phyloP scores from a whole-genome alignment of 805 yeast genomes.

The Lipomyces mesembrius region DNA sequence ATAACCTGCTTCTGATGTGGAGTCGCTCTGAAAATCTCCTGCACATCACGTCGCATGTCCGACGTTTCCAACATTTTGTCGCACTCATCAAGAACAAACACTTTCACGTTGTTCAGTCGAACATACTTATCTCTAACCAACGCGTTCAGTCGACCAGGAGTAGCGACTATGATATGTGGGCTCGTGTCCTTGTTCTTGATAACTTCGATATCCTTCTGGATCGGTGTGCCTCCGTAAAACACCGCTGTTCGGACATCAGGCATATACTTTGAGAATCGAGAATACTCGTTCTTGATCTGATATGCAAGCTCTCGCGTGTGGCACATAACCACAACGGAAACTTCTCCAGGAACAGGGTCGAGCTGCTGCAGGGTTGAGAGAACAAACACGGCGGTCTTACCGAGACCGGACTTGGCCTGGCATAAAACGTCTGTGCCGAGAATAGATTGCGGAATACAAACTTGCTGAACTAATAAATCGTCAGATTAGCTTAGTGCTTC shows the following conservation, averaged over 20 bases:
- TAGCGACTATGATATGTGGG: conserved; percentile 96
- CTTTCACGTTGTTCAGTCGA: conserved; percentile 85
- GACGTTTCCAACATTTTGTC: conserved; percentile 88
- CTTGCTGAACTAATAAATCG: conserved; percentile 78
- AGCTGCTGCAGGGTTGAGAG: conserved; percentile 94
- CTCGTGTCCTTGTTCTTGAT: conserved; percentile 90
- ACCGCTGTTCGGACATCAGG: conserved; percentile 97
- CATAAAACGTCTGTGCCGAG: conserved; percentile 97
- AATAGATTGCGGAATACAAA: conserved; percentile 96
- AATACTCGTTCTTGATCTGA: conserved; percentile 96
- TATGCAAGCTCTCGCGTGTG: conserved; percentile 99
- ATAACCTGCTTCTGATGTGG: conserved; percentile 98
- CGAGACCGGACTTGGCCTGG: conserved; percentile 99
- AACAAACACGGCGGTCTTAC: conserved; percentile 98
- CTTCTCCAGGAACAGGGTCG: conserved; percentile 97
- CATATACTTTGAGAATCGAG: conserved; percentile 97
- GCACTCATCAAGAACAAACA: conserved; percentile 97
- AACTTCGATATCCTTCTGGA: conserved; percentile 80
- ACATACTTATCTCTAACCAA: conserved; percentile 88
- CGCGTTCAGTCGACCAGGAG: conserved; percentile 97
- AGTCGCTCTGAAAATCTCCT: conserved; percentile 95
- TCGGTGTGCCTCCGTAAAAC: conserved; percentile 93
- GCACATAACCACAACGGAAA: conserved; percentile 91
- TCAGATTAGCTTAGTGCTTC: conserved; percentile 18
- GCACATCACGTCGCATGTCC: conserved; percentile 94